Evolutionary conservation across 164 flowering plant species (phyloP), one percentile per base, ranked within the genome.

Genomic region (Umbilicus rupestris): DNA sequence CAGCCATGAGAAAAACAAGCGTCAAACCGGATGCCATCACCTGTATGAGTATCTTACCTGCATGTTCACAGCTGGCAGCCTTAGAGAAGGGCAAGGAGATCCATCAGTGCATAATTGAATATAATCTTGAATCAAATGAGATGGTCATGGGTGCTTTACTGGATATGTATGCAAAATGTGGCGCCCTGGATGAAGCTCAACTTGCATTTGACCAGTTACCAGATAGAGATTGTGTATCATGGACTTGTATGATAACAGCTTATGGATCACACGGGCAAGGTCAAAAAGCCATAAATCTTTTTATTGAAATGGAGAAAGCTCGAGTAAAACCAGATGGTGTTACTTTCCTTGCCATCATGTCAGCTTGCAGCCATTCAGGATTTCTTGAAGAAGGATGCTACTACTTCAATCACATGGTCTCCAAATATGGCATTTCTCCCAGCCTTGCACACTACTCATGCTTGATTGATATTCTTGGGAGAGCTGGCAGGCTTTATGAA

Each of bases 211-310:
- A 78, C 66, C 62, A 71, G 58, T 66, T 85, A 63, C 81, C 80
- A 1, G 75, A 74, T 45, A 83, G 74, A 73, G 91, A 85, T 71
- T 69, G 75, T 59, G 82, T 84, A 10, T 80, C 91, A 16, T 89
- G 96, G 96, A 89, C 90, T 68, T 80, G 88, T n/a, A 85, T 89
- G 93, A 87, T 89, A 39, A 69, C 80, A 14, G 93, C 91, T 50
- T 83, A 85, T 74, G 96, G 93, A 2, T 81, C 87, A 55, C 88
- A 89, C 69, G 88, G 93, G 30, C 80, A 55, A 57, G 84, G 81
- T 55, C 37, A 41, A 8, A 84, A 87, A 58, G 96, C 93, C 24
- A 45, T 89, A 64, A 73, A 79, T 64, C 75, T 87, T 42, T 87
- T 89, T 50, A 47, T 19, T 9, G 63, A 79, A 66, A 87, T 86